Percentiles rank a stretch among this genome's conserved stretches.
phyloP scores from a whole-genome alignment of 345 rosid species.

The Populus simonii region DNA sequence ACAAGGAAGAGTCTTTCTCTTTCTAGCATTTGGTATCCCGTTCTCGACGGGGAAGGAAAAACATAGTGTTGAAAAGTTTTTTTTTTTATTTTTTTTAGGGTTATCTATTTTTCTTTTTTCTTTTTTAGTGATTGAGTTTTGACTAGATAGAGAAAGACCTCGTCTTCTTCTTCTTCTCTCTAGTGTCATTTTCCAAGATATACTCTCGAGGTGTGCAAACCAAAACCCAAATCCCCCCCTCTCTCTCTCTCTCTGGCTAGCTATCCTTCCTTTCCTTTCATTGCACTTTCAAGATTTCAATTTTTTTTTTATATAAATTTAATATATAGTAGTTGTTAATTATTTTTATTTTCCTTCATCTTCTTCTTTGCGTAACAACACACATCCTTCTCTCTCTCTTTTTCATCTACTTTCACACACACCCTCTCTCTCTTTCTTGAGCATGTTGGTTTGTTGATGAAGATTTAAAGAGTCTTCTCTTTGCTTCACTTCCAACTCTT shows the following conservation, averaged over 20 bases:
- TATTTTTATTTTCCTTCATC: slow-evolving; percentile 20
- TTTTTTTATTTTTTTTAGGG: background rate
- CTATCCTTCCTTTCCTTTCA: slow-evolving; percentile 13
- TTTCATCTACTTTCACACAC: slow-evolving; percentile 17
- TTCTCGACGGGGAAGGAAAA: slow-evolving; percentile 58
- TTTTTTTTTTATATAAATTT: background rate
- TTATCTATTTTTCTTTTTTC: background rate
- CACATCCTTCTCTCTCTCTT: slow-evolving; percentile 28
- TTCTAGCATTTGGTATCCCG: slow-evolving; percentile 48
- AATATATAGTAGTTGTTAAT: background rate
- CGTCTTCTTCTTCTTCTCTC: slow-evolving; percentile 40
- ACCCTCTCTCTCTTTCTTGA: slow-evolving; percentile 27
- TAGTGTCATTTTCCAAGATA: slow-evolving; percentile 63
- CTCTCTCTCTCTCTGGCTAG: slow-evolving; percentile 27
- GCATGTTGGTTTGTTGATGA: slow-evolving; percentile 56
- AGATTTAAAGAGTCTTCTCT: slow-evolving; percentile 26
- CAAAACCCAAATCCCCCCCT: slow-evolving; percentile 12
- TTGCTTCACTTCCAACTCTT: background rate
- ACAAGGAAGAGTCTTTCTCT: slow-evolving; percentile 36
- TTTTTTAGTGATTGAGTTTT: slow-evolving; percentile 31
- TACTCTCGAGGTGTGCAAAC: slow-evolving; percentile 58
- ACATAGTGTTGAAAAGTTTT: slow-evolving; percentile 19
- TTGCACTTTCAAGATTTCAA: slow-evolving; percentile 29
- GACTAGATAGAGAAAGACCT: slow-evolving; percentile 45
- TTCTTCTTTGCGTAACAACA: slow-evolving; percentile 38